Evolutionary conservation across 257 asterid species (phyloP).

Genomic region (Solanum lignicaule): DNA sequence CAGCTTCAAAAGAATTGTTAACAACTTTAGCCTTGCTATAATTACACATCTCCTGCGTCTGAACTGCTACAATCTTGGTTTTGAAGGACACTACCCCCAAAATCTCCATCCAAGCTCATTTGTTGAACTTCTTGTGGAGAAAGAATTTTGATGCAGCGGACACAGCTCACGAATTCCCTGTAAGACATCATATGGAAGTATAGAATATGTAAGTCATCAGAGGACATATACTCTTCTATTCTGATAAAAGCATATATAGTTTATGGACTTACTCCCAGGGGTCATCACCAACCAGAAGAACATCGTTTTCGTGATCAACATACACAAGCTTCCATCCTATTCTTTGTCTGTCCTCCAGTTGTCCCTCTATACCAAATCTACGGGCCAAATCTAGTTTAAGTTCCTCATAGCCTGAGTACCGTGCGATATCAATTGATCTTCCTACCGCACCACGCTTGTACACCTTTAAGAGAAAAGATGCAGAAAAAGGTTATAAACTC

Average conservation of each 20-base stretch:
- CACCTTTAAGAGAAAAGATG: conserved; percentile 34
- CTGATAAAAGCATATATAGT: background rate
- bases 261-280: conserved; percentile 40
- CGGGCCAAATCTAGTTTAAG: conserved; percentile 88
- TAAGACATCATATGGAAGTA: background rate
- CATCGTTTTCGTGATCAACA: conserved; percentile 45
- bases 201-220: background rate
- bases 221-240: background rate
- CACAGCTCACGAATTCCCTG: conserved; percentile 92
- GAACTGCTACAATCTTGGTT: conserved; percentile 92
- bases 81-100: conserved; percentile 45
- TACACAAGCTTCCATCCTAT: conserved; percentile 97
- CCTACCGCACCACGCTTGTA: conserved; percentile 99
- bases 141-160: conserved; percentile 79
- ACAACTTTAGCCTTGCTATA: conserved; percentile 13
- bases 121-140: conserved; percentile 95
- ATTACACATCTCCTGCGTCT: conserved; percentile 47
- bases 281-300: conserved; percentile 42
- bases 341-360: conserved; percentile 78
- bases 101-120: conserved; percentile 92
- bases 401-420: conserved; percentile 83
- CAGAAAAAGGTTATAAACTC: background rate
- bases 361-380: conserved; percentile 91
- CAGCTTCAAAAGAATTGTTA: conserved; percentile 4
- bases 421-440: conserved; percentile 80